phyloP scores from a whole-genome alignment of 2,329 filamentous ascomycete species.

The Colletotrichum noveboracense region DNA sequence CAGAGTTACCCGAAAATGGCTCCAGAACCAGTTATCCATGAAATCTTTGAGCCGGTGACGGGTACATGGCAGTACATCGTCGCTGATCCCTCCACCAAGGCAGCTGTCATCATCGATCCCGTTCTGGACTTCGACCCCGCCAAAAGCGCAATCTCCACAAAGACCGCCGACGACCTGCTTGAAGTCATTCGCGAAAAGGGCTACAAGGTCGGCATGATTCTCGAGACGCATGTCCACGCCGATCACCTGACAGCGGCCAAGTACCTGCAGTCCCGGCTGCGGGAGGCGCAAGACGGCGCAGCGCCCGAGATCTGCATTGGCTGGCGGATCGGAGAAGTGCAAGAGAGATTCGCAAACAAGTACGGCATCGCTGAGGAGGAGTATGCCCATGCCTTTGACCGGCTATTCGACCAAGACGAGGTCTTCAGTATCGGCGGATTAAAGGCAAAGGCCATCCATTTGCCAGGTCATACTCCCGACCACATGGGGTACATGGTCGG shows the following conservation, averaged over 20 bases:
- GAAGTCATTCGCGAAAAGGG: slow-evolving; percentile 40
- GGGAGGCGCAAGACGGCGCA: slow-evolving; percentile 11
- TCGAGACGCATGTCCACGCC: slow-evolving; percentile 64
- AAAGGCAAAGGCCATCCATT: slow-evolving; percentile 41
- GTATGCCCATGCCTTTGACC: slow-evolving; percentile 43
- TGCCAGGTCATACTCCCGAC: slow-evolving; percentile 55
- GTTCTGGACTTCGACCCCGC: slow-evolving; percentile 58
- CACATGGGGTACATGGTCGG: slow-evolving; percentile 54
- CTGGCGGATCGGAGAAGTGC: slow-evolving; percentile 45
- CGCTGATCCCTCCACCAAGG: slow-evolving; percentile 48
- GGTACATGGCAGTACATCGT: slow-evolving; percentile 62
- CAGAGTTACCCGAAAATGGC: background rate
- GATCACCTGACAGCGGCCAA: slow-evolving; percentile 60
- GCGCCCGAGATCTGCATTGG: slow-evolving; percentile 44
- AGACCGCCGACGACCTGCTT: slow-evolving; percentile 53
- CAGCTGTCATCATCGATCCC: slow-evolving; percentile 60
- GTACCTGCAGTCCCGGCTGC: slow-evolving; percentile 54
- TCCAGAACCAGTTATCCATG: slow-evolving; percentile 35
- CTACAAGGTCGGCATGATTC: slow-evolving; percentile 52
- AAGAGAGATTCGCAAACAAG: slow-evolving; percentile 41
- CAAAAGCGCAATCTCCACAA: slow-evolving; percentile 44
- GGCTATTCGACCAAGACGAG: slow-evolving; percentile 48
- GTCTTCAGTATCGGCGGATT: slow-evolving; percentile 46
- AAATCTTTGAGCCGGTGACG: slow-evolving; percentile 39
- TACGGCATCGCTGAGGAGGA: slow-evolving; percentile 44